phyloP scores from a whole-genome alignment of 1,284 basidiomycete species.

The Ganoderma resinaceum region DNA sequence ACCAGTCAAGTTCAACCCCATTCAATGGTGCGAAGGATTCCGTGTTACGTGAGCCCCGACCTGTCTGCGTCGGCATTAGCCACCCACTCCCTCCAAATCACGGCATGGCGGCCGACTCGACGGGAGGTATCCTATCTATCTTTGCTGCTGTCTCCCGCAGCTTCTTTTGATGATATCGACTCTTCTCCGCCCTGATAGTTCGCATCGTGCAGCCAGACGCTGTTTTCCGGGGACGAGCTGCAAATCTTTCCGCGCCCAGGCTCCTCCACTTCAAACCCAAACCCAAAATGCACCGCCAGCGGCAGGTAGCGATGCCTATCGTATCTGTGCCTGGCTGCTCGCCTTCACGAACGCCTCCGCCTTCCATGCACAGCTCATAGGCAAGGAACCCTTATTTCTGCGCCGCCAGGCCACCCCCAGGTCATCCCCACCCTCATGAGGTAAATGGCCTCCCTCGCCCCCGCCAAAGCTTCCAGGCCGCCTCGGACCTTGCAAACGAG shows the following conservation, averaged over 20 bases:
- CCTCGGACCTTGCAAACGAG: constrained; percentile 8
- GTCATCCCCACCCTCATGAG: background rate
- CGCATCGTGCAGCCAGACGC: constrained; percentile 15
- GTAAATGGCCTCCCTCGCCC: constrained; percentile 3
- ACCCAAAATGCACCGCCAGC: constrained; percentile 8
- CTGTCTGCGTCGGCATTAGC: background rate
- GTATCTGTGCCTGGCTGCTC: constrained; percentile 7
- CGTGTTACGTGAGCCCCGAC: constrained; percentile 11
- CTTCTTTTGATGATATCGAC: constrained; percentile 25
- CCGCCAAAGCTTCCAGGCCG: constrained; percentile 7
- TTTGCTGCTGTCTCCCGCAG: constrained; percentile 26
- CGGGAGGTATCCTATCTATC: constrained; percentile 28
- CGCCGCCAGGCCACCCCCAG: background rate
- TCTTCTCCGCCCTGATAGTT: constrained; percentile 25
- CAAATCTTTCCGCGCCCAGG: constrained; percentile 13
- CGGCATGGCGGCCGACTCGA: background rate
- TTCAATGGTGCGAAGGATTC: background rate
- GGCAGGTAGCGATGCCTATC: constrained; percentile 3
- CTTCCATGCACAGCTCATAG: background rate
- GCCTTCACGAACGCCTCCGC: background rate
- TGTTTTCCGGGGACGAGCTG: constrained; percentile 1
- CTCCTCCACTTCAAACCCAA: background rate
- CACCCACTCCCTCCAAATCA: background rate
- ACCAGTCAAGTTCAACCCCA: background rate
- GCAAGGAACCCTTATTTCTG: constrained; percentile 2